Percentiles rank a stretch among this genome's conserved stretches.
These are phyloP conservation scores for Nitzschia sp. DNA, from an alignment of 108 stramenopile genomes.

Conservation along the genomic window DNA sequence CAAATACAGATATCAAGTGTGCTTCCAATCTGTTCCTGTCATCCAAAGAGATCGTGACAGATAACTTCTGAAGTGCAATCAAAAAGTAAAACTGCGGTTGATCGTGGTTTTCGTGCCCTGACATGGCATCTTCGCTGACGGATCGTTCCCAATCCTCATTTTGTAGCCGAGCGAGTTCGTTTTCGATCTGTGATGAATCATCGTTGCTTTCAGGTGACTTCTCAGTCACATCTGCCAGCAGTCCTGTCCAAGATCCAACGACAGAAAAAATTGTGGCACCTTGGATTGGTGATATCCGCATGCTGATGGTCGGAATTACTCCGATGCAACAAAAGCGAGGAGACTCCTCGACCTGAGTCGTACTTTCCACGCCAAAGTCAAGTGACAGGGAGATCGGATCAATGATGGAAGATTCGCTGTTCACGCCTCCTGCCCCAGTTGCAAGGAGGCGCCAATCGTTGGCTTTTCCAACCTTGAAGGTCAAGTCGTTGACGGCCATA, in stretches of 20 bases:
- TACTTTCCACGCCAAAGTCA: slow-evolving; percentile 65
- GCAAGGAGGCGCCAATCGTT: slow-evolving; percentile 18
- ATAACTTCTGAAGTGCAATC: slow-evolving; percentile 43
- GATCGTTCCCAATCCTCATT: neutral
- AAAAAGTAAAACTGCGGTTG: slow-evolving; percentile 23
- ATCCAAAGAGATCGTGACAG: slow-evolving; percentile 45
- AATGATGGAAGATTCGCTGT: slow-evolving; percentile 39
- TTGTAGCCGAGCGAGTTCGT: neutral
- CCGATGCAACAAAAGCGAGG: slow-evolving; percentile 76
- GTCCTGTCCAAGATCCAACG: slow-evolving; percentile 50
- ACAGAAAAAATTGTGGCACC: slow-evolving; percentile 56
- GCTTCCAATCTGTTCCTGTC: slow-evolving; percentile 70
- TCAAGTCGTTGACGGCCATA: slow-evolving; percentile 46
- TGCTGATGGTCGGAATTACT: slow-evolving; percentile 59
- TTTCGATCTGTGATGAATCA: neutral
- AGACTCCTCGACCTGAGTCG: slow-evolving; percentile 33
- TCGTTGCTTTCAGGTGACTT: neutral
- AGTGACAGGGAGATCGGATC: slow-evolving; percentile 68
- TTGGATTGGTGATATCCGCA: slow-evolving; percentile 59
- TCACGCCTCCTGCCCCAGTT: neutral
- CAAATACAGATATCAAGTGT: slow-evolving; percentile 70
- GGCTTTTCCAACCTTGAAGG: slow-evolving; percentile 34
- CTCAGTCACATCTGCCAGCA: slow-evolving; percentile 4
- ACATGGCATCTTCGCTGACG: neutral
- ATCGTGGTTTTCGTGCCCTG: neutral